Evolutionary conservation across 441 rosid genomes (phyloP).

Genomic region (Eugenia klotzschiana): DNA sequence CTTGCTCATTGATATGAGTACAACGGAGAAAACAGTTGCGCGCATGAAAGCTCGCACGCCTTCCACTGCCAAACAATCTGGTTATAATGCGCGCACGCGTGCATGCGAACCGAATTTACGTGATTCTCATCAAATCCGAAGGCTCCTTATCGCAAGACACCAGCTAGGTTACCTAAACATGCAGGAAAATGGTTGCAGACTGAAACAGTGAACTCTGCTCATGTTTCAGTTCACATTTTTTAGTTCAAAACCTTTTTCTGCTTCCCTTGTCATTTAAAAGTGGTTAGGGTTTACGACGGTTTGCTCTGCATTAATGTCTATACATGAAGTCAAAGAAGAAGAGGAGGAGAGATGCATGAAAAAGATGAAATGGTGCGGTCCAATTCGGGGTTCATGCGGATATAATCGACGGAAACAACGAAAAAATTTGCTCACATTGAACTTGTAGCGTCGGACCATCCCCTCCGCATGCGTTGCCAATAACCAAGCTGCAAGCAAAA

Average conservation of each 20-base stretch:
- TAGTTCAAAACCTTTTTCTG: neutral
- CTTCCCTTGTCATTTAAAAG: neutral
- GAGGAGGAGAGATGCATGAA: neutral
- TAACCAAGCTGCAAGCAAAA: slow-evolving; percentile 20
- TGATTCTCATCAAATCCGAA: neutral
- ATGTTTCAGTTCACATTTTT: neutral
- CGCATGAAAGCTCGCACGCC: neutral
- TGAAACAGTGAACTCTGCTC: neutral
- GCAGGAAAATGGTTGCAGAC: neutral
- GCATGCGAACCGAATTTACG: neutral
- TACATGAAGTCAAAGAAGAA: neutral
- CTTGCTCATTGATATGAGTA: neutral
- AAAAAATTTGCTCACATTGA: slow-evolving; percentile 27
- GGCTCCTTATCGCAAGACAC: neutral
- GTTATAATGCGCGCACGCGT: neutral
- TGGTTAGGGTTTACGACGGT: neutral
- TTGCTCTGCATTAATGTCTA: neutral
- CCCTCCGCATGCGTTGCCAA: slow-evolving; percentile 27
- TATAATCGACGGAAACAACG: neutral
- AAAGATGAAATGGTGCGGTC: neutral
- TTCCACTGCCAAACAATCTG: neutral
- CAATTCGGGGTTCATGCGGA: neutral
- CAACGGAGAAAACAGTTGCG: neutral
- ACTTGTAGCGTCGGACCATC: slow-evolving; percentile 44
- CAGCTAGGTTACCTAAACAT: neutral